Evolutionary conservation across 2,329 filamentous ascomycete genomes (phyloP), one percentile per base, ranked within the genome.

Genomic region (Cladosporium sphaerospermum): DNA sequence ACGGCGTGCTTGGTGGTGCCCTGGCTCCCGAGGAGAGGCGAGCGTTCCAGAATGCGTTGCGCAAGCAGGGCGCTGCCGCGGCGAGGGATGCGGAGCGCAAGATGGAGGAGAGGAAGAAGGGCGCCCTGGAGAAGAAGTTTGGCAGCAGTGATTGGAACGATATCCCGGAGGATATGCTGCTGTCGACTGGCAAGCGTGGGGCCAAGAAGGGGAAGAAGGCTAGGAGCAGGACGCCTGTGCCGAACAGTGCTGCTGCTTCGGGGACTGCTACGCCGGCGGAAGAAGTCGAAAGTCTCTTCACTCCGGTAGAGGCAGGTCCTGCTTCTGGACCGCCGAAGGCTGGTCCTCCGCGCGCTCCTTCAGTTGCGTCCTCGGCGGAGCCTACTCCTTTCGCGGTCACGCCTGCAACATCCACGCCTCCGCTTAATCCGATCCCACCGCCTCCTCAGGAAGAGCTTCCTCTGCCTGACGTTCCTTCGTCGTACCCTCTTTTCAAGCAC

Each of bases 401-500:
- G 9, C 78, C 77, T 14, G 70, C 77, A 36, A 77, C 75, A 23
- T 78, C 77, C 13, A 69, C 72, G 51, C 71, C 73, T 31, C 74
- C 73, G 19, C 66, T 78, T 13, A 55, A 58, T 9, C 45, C 47
- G 5, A 31, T 23, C 9, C 43, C 49, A n/a, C 54, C 57, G n/a
- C 45, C 53, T 31, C 28, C 40, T 2, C 23, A 37, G 16, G 52
- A 58, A 32, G 18, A 70, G 9, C 63, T 73, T 2, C 64, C 53
- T 23, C 50, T 67, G 10, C 66, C 66, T 23, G 51, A 50, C 19
- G 71, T 71, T 4, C 73, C 79, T 3, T 69, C 72, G 14, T 84
- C 82, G 2, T 91, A 89, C 61, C 83, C 88, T 2, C 75, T 97
- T 18, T 96, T 89, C 71, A 82, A 81, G 34, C 85, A 93, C 66